Conservation (phyloP, 176 grass and related monocot genomes). For the Triticum monococcum region DNA sequence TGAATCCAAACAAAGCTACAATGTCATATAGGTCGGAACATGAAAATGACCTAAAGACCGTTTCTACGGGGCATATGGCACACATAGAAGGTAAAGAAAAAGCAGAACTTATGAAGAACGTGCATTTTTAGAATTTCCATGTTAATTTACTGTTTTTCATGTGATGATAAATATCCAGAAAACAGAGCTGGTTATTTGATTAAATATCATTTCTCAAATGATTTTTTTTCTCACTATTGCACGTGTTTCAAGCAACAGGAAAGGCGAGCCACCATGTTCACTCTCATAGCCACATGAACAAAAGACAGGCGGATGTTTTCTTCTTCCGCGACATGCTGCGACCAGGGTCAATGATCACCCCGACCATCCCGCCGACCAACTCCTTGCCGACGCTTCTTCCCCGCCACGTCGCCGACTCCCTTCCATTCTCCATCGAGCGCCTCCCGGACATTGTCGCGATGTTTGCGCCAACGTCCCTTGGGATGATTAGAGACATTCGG, state of each 20-base stretch:
- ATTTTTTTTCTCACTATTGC: not conserved
- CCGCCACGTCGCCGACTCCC: not conserved
- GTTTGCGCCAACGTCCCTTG: not conserved
- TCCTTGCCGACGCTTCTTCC: not conserved
- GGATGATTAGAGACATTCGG: not conserved
- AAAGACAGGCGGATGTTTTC: not conserved
- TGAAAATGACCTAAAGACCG: not conserved
- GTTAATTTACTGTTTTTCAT: not conserved
- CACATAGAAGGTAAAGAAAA: not conserved
- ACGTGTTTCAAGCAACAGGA: not conserved
- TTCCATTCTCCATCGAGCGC: constrained; percentile 29
- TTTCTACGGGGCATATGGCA: not conserved
- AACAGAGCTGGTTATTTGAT: not conserved
- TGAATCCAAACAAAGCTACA: not conserved
- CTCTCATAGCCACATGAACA: not conserved
- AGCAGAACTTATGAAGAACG: not conserved
- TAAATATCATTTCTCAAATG: not conserved
- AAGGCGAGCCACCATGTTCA: not conserved
- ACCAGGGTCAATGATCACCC: not conserved
- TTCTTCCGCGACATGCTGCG: constrained; percentile 15
- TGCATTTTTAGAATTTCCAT: not conserved
- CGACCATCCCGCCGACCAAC: constrained; percentile 30
- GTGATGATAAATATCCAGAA: too few species aligned
- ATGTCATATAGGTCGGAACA: not conserved
- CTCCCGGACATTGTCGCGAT: not conserved